Base-by-base conservation (phyloP, 164 flowering plant genomes). In the Nymphaea colorata region DNA sequence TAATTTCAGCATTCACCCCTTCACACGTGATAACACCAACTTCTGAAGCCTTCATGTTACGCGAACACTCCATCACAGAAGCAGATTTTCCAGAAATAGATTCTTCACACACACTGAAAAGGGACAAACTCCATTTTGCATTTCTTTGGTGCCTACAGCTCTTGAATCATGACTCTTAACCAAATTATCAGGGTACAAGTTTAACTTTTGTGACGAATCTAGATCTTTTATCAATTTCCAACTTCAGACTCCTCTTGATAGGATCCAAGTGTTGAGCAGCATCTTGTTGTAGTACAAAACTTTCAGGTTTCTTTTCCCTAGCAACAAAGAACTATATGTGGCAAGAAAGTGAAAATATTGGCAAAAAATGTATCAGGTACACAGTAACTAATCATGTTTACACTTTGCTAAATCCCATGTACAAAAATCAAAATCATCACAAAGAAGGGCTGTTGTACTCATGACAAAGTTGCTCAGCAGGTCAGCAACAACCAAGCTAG, bases 291-390 rank as follows among this genome's bases (percentile, higher is more conserved):
- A 43, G 59, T 59, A 25, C 51, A 43, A 43, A 7, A 14, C 61
- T 67, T 53, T 74, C 80, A 25, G 76, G 16, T 75, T 85, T 87
- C 81, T 82, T 88, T 74, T 94, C 91, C 83, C 76, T 91, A 5
- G 90, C 79, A 65, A 82, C 68, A 65, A 75, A 94, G 71, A 89
- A 94, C 98, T 93, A 85, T 41, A 75, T 10, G 53, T 5, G 53
- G 53, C 53, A 45, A 45, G 5, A 10, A 45, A 45, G 10, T 10
- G 10, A 45, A 45, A 5, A 45, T 5, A 45, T 5, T 5, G 10
- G 10, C 10, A 45, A 5, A 2, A 5, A 5, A 45, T 45, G 53
- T 10, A 5, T 45, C 10, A 45, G 53, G 10, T 45, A 45, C 10
- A 45, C 5, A 45, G 53, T 45, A 45, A 45, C 10, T 5, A 45